Percentiles rank a stretch among this genome's conserved stretches.
Conservation (phyloP, 495 filamentous ascomycete genomes). For the Neurospora sp. region DNA sequence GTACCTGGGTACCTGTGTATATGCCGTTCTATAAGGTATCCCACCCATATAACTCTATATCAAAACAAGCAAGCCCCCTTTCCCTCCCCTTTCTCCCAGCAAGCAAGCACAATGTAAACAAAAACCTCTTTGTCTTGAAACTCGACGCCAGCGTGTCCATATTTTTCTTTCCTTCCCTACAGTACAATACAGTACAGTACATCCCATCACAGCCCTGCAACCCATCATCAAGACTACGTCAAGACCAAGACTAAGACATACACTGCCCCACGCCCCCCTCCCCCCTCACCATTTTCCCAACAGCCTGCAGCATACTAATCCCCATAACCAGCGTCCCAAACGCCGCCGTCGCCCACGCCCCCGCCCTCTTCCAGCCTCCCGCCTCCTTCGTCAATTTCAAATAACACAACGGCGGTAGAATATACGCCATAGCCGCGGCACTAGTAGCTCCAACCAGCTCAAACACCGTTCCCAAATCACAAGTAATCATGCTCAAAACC, state of each 20-base stretch:
- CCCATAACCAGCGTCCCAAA: slow-evolving; percentile 80
- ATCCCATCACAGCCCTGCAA: too few species aligned
- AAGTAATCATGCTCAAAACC: slow-evolving; percentile 68
- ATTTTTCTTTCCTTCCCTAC: not conserved
- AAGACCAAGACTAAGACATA: too few species aligned
- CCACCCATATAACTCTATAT: not conserved
- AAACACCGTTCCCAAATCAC: slow-evolving; percentile 88
- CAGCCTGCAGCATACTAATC: slow-evolving; percentile 67
- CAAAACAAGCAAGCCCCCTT: not conserved
- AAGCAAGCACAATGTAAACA: not conserved
- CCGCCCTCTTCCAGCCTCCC: slow-evolving; percentile 58
- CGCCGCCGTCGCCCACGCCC: slow-evolving; percentile 53
- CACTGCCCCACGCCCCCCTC: slow-evolving; percentile 12
- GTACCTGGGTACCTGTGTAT: not conserved
- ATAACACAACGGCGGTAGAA: slow-evolving; percentile 88
- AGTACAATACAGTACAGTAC: not conserved
- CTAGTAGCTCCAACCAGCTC: slow-evolving; percentile 92
- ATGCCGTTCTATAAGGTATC: not conserved
- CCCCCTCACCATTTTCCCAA: slow-evolving; percentile 51
- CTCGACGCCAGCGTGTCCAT: not conserved
- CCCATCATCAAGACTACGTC: too few species aligned
- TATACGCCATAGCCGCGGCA: slow-evolving; percentile 88
- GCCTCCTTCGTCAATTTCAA: slow-evolving; percentile 63
- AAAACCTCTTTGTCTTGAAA: not conserved
- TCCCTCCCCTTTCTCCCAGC: not conserved